A percentile compares a stretch with the other conserved stretches of the same genome.
Conservation (phyloP, 2,329 filamentous ascomycete species). For the Macrophomina pseudophaseolina region DNA sequence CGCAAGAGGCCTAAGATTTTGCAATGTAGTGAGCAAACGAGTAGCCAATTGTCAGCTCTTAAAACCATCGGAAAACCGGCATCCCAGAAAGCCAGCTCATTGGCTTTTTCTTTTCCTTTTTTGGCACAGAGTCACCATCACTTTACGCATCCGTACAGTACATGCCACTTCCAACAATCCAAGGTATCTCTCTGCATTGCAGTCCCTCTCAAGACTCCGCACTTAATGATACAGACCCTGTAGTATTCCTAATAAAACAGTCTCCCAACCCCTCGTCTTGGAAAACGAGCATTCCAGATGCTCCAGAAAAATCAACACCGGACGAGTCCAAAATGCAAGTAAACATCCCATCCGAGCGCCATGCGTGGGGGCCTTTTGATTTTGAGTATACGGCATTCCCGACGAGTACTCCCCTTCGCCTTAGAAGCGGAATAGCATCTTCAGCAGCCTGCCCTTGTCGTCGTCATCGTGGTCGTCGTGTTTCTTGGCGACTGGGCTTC, state of each 20-base stretch:
- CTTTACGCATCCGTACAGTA: not conserved
- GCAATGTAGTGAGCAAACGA: too few species aligned
- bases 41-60: too few species aligned
- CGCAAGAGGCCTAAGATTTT: too few species aligned
- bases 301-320: not conserved
- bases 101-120: too few species aligned
- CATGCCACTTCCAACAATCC: too few species aligned
- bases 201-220: not conserved
- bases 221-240: not conserved
- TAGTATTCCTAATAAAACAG: not conserved
- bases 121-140: too few species aligned
- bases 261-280: not conserved
- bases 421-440: slow-evolving; percentile 31
- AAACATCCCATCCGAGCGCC: slow-evolving; percentile 6
- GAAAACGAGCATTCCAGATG: slow-evolving; percentile 14
- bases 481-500: slow-evolving; percentile 38
- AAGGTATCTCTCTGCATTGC: too few species aligned
- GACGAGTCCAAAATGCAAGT: not conserved
- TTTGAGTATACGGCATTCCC: not conserved
- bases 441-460: slow-evolving; percentile 32
- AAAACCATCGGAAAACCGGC: too few species aligned
- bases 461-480: slow-evolving; percentile 33
- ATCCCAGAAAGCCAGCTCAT: too few species aligned
- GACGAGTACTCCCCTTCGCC: not conserved
- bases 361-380: not conserved